Evolutionary conservation across 306 rosid species (phyloP), one percentile per base, ranked within the genome.

Genomic region (Prunus armeniaca): DNA sequence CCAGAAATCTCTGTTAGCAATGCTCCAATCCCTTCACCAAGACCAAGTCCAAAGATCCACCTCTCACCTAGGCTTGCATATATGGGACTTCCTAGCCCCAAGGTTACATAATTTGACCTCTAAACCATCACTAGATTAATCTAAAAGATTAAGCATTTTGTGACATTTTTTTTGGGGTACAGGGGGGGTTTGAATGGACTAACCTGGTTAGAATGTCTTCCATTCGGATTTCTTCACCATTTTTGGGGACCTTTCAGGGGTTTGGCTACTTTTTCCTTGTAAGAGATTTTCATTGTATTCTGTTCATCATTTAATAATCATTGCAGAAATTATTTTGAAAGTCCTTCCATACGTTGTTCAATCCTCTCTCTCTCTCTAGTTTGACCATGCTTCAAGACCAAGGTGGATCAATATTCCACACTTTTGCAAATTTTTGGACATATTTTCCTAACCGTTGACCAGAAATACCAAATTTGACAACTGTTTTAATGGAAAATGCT

Each of bases 21-120:
- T 27, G 65, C 72, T 18, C 93, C 97, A 2, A 84, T 89, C 11
- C 98, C 96, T 18, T 89, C 97, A 1, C 90, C 96, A 47, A 91
- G 97, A 34, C 93, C 93, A 9, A 85, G 88, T 84, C 92, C 93
- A 63, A 84, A 87, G 62, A 5, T 92, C 47, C 96, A 80, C 61
- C 68, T 89, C 6, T 93, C 96, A n/a, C 92, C 96, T 14, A 87
- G 83, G 75, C 84, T 90, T 79, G 85, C 85, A 6, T 82, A 49
- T 46, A 82, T 90, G 86, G 87, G 88, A 69, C 85, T 88, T 45
- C 81, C 88, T 5, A 92, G 86, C 66, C 92, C 97, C 97, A 54
- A 86, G 87, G 57, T 13, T 71, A 2, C 80, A 76, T 46, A 34
- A 56, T 20, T 18, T 27, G 9, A 61, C 68, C 17, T 13, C 68